Percentiles rank a stretch among this genome's conserved stretches.
Evolutionary conservation across 768 basidiomycete species (phyloP).

Genomic region (Lentinula lateritia): DNA sequence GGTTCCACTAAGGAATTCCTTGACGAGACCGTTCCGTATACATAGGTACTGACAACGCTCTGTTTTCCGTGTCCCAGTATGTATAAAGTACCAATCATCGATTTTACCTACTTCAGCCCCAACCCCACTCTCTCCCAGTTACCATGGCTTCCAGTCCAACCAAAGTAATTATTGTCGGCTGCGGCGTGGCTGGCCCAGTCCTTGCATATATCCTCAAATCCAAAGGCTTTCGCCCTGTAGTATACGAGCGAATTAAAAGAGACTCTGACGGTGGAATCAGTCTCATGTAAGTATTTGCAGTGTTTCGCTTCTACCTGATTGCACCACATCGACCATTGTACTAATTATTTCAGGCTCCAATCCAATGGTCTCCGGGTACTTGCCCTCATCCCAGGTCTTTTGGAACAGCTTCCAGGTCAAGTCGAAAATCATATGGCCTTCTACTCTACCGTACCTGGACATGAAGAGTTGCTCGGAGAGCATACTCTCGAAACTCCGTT

Average conservation of each 20-base stretch:
- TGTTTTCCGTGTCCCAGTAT: neutral
- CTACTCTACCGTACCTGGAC: constrained; percentile 17
- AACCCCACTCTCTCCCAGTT: neutral
- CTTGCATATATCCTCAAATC: constrained; percentile 30
- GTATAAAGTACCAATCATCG: neutral
- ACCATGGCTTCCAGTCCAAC: constrained; percentile 8
- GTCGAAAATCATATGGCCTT: constrained; percentile 9
- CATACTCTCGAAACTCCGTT: constrained; percentile 11
- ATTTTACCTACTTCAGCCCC: no score
- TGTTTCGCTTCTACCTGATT: neutral
- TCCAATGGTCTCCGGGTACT: constrained; percentile 22
- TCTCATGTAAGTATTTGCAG: constrained; percentile 19
- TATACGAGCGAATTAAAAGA: constrained; percentile 24
- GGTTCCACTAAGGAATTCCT: no score
- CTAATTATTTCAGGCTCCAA: constrained; percentile 16
- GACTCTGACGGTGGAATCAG: constrained; percentile 23
- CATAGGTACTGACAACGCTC: no score
- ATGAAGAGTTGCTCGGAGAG: constrained; percentile 21
- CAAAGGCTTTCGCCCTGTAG: constrained; percentile 30
- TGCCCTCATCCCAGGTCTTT: constrained; percentile 19
- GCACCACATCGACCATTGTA: neutral
- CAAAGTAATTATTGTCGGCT: constrained; percentile 32
- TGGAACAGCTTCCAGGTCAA: constrained; percentile 18
- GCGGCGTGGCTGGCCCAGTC: constrained; percentile 33
- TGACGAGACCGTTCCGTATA: no score